Percentiles rank a stretch among this genome's conserved stretches.
Evolutionary conservation across 352 stramenopile species (phyloP).

Genomic region (Phytopythium vexans): DNA sequence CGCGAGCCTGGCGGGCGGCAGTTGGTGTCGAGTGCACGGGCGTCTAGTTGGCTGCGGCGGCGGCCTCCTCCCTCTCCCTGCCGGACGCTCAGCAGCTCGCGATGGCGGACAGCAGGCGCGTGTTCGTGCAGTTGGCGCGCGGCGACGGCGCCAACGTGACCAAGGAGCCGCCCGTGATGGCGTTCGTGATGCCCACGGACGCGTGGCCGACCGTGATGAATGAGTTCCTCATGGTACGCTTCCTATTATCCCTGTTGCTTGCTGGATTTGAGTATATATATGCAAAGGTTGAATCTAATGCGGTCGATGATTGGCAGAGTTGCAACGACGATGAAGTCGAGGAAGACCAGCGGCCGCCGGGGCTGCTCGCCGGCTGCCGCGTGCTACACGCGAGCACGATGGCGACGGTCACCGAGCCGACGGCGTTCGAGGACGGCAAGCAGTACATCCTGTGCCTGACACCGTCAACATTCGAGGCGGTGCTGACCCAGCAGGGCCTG

Average conservation of each 20-base stretch:
- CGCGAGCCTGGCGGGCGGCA: slow-evolving; percentile 11
- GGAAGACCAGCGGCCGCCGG: slow-evolving; percentile 43
- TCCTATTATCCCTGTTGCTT: background rate
- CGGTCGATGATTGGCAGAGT: slow-evolving; percentile 24
- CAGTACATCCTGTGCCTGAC: slow-evolving; percentile 69
- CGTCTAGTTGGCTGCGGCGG: too few species aligned
- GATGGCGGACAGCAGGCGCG: slow-evolving; percentile 53
- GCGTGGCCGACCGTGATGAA: slow-evolving; percentile 66
- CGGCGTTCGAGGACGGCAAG: slow-evolving; percentile 59
- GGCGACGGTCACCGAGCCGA: slow-evolving; percentile 29
- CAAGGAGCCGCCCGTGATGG: slow-evolving; percentile 47
- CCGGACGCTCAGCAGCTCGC: background rate
- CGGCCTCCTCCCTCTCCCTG: too few species aligned
- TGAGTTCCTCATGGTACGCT: slow-evolving; percentile 72
- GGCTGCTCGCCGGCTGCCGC: slow-evolving; percentile 51
- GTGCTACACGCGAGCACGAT: slow-evolving; percentile 57
- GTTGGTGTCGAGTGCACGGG: background rate
- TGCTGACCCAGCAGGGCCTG: slow-evolving; percentile 46
- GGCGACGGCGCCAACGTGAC: slow-evolving; percentile 22
- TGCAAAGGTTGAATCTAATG: slow-evolving; percentile 2
- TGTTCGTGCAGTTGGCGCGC: slow-evolving; percentile 67
- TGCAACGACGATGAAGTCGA: slow-evolving; percentile 79
- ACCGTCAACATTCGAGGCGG: slow-evolving; percentile 23
- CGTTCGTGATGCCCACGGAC: slow-evolving; percentile 57
- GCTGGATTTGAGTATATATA: slow-evolving; percentile 4